These are phyloP conservation scores for Leccinum longicurvipes DNA, from an alignment of 768 basidiomycete genomes.

Conservation along the genomic window DNA sequence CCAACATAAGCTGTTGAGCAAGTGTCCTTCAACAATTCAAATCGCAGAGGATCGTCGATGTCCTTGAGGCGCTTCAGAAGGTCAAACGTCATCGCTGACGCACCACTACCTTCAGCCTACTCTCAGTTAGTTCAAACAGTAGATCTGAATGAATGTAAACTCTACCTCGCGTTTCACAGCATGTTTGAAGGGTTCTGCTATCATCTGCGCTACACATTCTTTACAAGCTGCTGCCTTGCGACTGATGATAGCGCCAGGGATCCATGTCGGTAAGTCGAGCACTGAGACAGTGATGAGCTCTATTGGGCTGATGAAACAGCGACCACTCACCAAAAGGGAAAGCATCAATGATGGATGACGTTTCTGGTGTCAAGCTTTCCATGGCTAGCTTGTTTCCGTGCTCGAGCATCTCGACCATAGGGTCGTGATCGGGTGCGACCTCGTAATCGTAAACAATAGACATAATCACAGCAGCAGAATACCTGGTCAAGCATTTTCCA, in stretches of 20 bases:
- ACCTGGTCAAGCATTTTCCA: constrained; percentile 12
- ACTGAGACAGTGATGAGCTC: constrained; percentile 9
- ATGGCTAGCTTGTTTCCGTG: constrained; percentile 24
- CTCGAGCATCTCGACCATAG: constrained; percentile 37
- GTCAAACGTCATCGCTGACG: constrained; percentile 14
- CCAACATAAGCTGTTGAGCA: constrained; percentile 17
- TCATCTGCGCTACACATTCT: constrained; percentile 8
- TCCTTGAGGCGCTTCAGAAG: neutral
- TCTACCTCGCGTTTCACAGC: constrained; percentile 15
- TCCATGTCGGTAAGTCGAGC: constrained; percentile 23
- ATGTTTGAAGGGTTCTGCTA: constrained; percentile 19
- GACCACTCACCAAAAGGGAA: constrained; percentile 23
- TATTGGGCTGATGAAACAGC: neutral
- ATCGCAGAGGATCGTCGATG: constrained; percentile 6
- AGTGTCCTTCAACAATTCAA: constrained; percentile 8
- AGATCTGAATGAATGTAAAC: neutral
- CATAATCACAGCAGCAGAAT: constrained; percentile 36
- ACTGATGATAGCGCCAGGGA: constrained; percentile 29
- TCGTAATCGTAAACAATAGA: constrained; percentile 41
- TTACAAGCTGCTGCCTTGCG: constrained; percentile 14
- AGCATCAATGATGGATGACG: constrained; percentile 11
- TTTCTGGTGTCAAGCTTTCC: constrained; percentile 15
- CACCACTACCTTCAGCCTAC: constrained; percentile 10
- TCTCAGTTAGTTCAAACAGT: neutral
- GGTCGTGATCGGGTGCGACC: constrained; percentile 34